Evolutionary conservation across 225 moss, liverwort and hornwort species (phyloP), one percentile per base, ranked within the genome.

Genomic region (Physcomitrellopsis africana): DNA sequence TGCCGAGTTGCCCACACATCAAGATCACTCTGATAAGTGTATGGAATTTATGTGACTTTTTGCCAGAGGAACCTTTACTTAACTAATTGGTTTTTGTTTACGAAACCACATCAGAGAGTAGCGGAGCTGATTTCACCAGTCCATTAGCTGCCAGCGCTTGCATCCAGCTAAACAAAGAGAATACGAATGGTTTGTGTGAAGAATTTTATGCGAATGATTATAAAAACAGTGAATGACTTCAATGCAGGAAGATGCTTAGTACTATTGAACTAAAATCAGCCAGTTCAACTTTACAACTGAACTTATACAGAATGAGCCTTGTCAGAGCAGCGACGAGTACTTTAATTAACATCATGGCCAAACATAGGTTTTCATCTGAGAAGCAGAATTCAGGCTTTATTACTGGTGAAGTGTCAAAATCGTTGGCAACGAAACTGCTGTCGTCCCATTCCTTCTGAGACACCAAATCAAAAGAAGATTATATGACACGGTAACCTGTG

Each of bases 391-490:
- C 69, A 12, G 69, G 18, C 7, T 69, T 76, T 55, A 72, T 79
- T 59, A 72, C 45, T 62, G 68, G 60, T 64, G 81, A 52, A 23
- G 56, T 23, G 46, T 85, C 79, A 13, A 63, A 69, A n/a, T 81
- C 66, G 67, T 68, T 67, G 44, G 65, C 19, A 67, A 70, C 76
- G 65, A 76, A 19, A 70, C 83, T 76, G 17, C 70, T 72, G 47
- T 66, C 73, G 57, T 81, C 78, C 52, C 18, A 73, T 65, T 79
- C 70, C 61, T 80, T 84, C 86, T 63, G 11, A 54, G 22, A 62
- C 70, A 45, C 67, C 11, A 24, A 51, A 17, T 51, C 51, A 13
- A 51, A 51, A 37, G 7, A 37, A 37, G 32, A 37, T 37, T 37
- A 4, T 0, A 37, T 37, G 32, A 37, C 32, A 37, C 32, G 4